Base-by-base conservation (phyloP, 2,329 filamentous ascomycete species). In the Exophiala viscosa region DNA sequence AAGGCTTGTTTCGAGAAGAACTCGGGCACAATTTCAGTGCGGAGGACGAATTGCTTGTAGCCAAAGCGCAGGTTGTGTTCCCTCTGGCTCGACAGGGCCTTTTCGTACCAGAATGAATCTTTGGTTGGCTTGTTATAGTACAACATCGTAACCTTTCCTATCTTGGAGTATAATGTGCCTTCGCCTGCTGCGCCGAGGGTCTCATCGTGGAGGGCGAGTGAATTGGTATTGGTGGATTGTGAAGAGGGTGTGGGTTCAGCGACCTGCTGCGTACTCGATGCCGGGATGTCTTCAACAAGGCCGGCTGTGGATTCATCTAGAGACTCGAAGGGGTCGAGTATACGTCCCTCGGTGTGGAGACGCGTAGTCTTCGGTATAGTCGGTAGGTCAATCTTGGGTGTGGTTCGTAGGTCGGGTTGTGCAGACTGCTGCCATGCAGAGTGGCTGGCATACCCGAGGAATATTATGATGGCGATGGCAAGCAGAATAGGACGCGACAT, bases 91-190 rank as follows among this genome's bases (percentile, higher is more conserved):
- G 62, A 55, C 18, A 73, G 54, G 5, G 68, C 69, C n/a, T 62
- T 58, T 43, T 71, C 67, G 48, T 70, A 71, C 40, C 40, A 15
- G 69, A 57, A 8, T 61, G 43, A 35, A 67, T 66, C 4, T 56
- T 57, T 20, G 62, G 55, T 23, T n/a, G 28, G 17, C 28, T 42
- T 23, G 40, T 42, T 28, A n/a, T 66, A 67, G 52, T 66, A 69
- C 6, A 69, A 51, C 59, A 68, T 69, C 15, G 66, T 65, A 7
- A 69, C 66, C 52, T 69, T 70, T 5, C 58, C 65, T 20, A 70
- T 36, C 32, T 42, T 48, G 20, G 50, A 53, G 11, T 47, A 42
- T n/a, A 42, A 17, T 11, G 9, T 28, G 20, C 40, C 40, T 14
- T 42, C 40, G 5, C 18, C 40, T n/a, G 17, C 28, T 7, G 40